These are phyloP conservation scores for Mimosa pudica DNA, from an alignment of 306 rosid species.

Conservation along the genomic window DNA sequence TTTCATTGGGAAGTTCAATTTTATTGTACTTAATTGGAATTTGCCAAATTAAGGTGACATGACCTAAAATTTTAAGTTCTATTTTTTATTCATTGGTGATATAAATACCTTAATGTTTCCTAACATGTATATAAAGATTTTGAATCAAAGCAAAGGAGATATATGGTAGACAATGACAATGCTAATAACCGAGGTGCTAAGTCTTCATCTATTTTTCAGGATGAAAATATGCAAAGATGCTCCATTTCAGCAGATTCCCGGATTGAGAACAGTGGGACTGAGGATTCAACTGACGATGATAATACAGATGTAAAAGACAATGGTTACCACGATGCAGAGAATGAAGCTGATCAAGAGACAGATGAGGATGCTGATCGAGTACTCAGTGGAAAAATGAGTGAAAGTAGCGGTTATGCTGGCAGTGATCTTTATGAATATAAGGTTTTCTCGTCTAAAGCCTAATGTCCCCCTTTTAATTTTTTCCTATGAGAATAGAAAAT, in stretches of 20 bases:
- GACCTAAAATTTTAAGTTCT: background rate
- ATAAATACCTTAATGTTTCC: background rate
- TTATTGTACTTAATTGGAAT: background rate
- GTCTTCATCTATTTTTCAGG: constrained; percentile 57
- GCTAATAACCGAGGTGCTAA: constrained; percentile 9
- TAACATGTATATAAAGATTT: background rate
- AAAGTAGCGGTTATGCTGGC: constrained; percentile 97
- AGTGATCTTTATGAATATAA: constrained; percentile 97
- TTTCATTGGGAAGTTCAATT: background rate
- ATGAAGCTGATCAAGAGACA: constrained; percentile 88
- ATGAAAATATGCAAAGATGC: constrained; percentile 89
- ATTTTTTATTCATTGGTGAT: background rate
- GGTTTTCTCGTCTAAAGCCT: constrained; percentile 49
- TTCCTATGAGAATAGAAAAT: background rate
- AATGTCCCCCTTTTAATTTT: background rate
- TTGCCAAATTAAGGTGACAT: background rate
- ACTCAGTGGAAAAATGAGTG: constrained; percentile 92
- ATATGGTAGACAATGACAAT: background rate
- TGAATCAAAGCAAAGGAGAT: background rate
- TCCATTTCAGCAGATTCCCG: constrained; percentile 97
- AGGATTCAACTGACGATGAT: constrained; percentile 89
- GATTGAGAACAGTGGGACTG: constrained; percentile 87
- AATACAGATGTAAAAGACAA: constrained; percentile 78
- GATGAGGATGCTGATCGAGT: constrained; percentile 89
- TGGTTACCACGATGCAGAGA: constrained; percentile 94